These are phyloP conservation scores for Pseudozyma hubeiensis DNA, from an alignment of 1,284 basidiomycete genomes.

Conservation along the genomic window DNA sequence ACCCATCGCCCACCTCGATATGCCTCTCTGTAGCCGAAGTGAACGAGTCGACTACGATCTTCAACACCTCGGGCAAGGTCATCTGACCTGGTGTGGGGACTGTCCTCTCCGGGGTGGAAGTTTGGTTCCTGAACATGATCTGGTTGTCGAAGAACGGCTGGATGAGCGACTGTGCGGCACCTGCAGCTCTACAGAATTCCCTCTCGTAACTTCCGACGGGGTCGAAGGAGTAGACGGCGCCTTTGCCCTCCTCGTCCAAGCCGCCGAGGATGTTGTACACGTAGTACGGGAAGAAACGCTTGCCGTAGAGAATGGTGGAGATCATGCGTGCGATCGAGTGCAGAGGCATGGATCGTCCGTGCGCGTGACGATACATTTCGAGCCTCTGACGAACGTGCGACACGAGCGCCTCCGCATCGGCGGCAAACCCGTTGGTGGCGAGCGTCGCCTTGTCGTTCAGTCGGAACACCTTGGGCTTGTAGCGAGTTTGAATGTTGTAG, in stretches of 20 bases:
- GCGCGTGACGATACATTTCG: conserved; percentile 65
- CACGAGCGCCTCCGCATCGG: conserved; percentile 67
- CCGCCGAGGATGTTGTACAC: conserved; percentile 69
- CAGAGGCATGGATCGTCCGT: conserved; percentile 65
- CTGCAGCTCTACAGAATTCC: conserved; percentile 66
- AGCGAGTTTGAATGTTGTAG: conserved; percentile 68
- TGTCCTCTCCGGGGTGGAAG: conserved; percentile 48
- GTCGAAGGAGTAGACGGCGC: conserved; percentile 67
- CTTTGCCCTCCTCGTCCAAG: conserved; percentile 66
- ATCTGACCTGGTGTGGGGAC: conserved; percentile 64
- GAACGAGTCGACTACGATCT: conserved; percentile 66
- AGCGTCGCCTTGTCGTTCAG: conserved; percentile 67
- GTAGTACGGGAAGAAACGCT: conserved; percentile 69
- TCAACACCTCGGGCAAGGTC: conserved; percentile 57
- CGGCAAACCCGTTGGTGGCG: conserved; percentile 66
- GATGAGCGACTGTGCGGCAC: conserved; percentile 65
- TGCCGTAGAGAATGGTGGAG: conserved; percentile 66
- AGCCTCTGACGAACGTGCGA: conserved; percentile 60
- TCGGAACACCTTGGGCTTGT: conserved; percentile 68
- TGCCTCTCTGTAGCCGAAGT: conserved; percentile 67
- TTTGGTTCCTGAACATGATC: conserved; percentile 68
- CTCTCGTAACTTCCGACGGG: conserved; percentile 68
- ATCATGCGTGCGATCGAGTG: conserved; percentile 67
- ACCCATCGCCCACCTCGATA: conserved; percentile 67
- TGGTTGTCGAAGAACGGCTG: conserved; percentile 68